Base-by-base conservation (phyloP, 2,329 filamentous ascomycete species). In the Exophiala xenobiotica region DNA sequence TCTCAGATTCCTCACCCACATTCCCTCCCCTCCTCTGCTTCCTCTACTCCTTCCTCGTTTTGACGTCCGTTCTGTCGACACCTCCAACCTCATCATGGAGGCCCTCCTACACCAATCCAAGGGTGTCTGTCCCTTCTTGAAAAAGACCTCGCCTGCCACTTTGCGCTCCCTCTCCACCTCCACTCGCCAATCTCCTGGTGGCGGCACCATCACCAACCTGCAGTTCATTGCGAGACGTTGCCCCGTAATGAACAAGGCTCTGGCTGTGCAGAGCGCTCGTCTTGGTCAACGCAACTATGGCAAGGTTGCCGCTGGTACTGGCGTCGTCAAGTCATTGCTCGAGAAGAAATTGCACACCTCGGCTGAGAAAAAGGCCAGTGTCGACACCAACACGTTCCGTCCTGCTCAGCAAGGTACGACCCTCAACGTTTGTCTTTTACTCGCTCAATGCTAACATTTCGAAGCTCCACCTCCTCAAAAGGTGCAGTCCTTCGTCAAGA, bases 201-300 rank as follows among this genome's bases (percentile, higher is more conserved):
- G 91, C 61, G 90, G 91, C 65, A 90, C 89, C 73, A 96, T 97
- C 83, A 96, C 90, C 67, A 97, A 96, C 75, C 81, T 99, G 65
- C 93, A 97, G 78, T 83, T 93, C 62, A 84, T 95, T 67, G 93
- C 90, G 65, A 86, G 90, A 68, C 90, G 92, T 71, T 99, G 93
- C 81, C 93, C 93, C 53, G 87, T 99, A 72, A 99, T 99, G 93
- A 92, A 91, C 71, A 95, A 96, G 80, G 93, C 93, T 35, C 82
- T 99, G 70, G 88, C 90, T 56, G 86, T 96, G 31, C 92, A 96
- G 78, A 74, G 71, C 56, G 67, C 72, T 39, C 69, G 72, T 41
- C 62, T 74, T 53, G 51, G 48, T 44, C 53, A 54, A 24, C 60
- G 58, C 29, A 54, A 46, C 54, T 62, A 62, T 56, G 57, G 49